Base-by-base conservation (phyloP, 352 stramenopile species). In the Albugo candida region DNA sequence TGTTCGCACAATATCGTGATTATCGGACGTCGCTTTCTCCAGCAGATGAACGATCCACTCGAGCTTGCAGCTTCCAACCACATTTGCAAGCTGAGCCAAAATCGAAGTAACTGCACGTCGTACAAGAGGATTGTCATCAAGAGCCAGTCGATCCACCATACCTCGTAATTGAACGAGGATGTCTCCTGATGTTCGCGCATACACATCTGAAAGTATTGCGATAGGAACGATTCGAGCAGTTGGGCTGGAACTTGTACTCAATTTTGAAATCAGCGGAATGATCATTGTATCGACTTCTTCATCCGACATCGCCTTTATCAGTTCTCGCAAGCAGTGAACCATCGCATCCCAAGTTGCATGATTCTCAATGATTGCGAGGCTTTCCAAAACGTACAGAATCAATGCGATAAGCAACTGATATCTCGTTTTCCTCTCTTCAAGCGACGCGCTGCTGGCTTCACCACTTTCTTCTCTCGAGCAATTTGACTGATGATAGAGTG, bases 321-420 rank as follows among this genome's bases (percentile, higher is more conserved):
- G 45, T 57, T 81, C 70, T 35, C 84, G 78, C 34, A 89, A 70
- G 11, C 73, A 72, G 24, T 84, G 81, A 16, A 89, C 77, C 71
- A 92, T 88, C 21, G 86, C 76, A 19, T 92, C 78, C 79, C 79
- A 92, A 27, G 77, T 89, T 16, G 77, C 70, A 53, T 86, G 77
- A 53, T 92, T 92, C 47, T 92, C 79, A 41, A 92, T 92, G 51
- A 89, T 88, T 12, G 75, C 85, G 18, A 87, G 61, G 36, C 74
- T 84, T 50, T 92, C 79, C 19, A 92, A 64, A 42, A 92, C 70
- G 42, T 89, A 69, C 27, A 84, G 55, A 17, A 88, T 63, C 16
- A 92, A 67, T 24, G 69, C 69, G 34, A 92, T 54, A 31, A 92
- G 54, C 16, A 85, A 48, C 38, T 73, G 74, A 50, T 85, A 83